Evolutionary conservation across 1,284 basidiomycete genomes (phyloP).

Genomic region (Ganoderma meredithae): DNA sequence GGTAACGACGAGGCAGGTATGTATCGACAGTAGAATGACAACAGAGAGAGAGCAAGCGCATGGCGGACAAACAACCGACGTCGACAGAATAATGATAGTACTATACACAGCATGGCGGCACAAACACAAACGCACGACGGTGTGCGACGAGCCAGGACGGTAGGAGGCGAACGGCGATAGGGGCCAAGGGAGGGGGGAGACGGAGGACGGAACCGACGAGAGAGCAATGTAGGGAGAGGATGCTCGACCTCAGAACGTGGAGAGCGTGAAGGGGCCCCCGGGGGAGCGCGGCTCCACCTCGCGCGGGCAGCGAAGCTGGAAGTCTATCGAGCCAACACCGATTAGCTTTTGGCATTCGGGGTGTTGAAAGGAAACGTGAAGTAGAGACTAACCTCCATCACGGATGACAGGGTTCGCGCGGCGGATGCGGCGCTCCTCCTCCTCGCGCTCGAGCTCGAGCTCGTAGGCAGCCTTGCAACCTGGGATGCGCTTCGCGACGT

Average conservation of each 20-base stretch:
- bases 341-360: slow-evolving; percentile 8
- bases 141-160: not conserved
- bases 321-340: slow-evolving; percentile 46
- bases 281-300: slow-evolving; percentile 49
- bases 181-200: too few species aligned
- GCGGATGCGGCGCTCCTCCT: slow-evolving; percentile 55
- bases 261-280: slow-evolving; percentile 49
- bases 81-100: slow-evolving; percentile 30
- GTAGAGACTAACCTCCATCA: slow-evolving; percentile 63
- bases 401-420: slow-evolving; percentile 65
- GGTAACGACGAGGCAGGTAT: slow-evolving; percentile 30
- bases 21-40: slow-evolving; percentile 32
- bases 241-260: slow-evolving; percentile 51
- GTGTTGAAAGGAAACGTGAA: not conserved
- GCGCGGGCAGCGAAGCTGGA: slow-evolving; percentile 66
- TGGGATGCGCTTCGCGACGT: slow-evolving; percentile 59
- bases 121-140: slow-evolving; percentile 20
- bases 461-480: slow-evolving; percentile 72
- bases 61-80: slow-evolving; percentile 14
- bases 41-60: slow-evolving; percentile 19
- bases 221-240: slow-evolving; percentile 10
- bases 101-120: slow-evolving; percentile 31
- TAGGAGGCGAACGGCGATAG: not conserved
- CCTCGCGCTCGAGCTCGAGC: slow-evolving; percentile 69
- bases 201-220: slow-evolving; percentile 10